phyloP scores from a whole-genome alignment of 106 monocot species.

The Platanthera guangdongensis region DNA sequence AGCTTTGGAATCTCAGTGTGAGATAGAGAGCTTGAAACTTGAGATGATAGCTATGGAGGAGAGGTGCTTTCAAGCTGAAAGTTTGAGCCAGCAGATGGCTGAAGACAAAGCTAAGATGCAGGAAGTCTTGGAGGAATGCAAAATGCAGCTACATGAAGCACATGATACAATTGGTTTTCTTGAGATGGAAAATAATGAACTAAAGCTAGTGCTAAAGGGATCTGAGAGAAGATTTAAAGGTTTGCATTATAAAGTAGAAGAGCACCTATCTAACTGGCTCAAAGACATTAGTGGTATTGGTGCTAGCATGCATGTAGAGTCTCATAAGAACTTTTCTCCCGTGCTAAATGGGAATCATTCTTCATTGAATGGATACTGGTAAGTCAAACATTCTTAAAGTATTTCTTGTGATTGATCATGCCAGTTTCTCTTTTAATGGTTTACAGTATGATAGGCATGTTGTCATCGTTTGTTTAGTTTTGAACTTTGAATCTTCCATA shows the following conservation, averaged over 20 bases:
- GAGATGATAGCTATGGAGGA: conserved; percentile 52
- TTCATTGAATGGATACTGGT: conserved; percentile 24
- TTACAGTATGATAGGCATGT: neutral
- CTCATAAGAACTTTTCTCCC: conserved; percentile 9
- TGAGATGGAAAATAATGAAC: conserved; percentile 40
- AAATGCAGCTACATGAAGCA: conserved; percentile 30
- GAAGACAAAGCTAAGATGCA: conserved; percentile 25
- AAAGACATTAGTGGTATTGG: conserved; percentile 11
- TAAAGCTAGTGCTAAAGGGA: conserved; percentile 17
- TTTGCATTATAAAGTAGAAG: conserved; percentile 24
- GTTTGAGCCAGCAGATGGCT: conserved; percentile 27
- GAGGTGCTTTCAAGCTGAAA: conserved; percentile 55
- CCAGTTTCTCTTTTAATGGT: neutral
- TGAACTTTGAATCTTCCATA: neutral
- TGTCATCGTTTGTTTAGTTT: neutral
- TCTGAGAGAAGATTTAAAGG: conserved; percentile 16
- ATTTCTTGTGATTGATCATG: neutral
- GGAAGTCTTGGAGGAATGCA: conserved; percentile 19
- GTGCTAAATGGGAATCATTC: conserved; percentile 10
- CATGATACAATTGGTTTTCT: conserved; percentile 26
- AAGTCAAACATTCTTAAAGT: conserved; percentile 7
- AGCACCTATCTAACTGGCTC: conserved; percentile 32
- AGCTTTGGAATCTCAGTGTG: conserved; percentile 69
- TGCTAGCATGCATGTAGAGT: neutral
- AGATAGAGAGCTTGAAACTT: conserved; percentile 81